phyloP scores from a whole-genome alignment of 2,329 filamentous ascomycete species.

The Conoideocrella luteorostrata region DNA sequence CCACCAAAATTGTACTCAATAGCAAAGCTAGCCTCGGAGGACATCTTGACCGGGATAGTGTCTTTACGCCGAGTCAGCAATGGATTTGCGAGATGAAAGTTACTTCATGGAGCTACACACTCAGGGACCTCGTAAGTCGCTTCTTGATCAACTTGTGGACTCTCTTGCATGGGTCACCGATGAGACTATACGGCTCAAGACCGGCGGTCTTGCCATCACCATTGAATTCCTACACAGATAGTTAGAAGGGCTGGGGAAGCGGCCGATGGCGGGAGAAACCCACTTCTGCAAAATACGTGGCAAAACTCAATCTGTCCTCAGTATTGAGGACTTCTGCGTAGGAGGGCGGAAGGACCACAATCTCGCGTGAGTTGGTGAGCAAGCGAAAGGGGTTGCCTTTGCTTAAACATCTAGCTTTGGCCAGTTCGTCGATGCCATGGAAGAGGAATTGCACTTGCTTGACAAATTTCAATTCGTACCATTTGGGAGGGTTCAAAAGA shows the following conservation, averaged over 20 bases:
- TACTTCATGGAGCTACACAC: background rate
- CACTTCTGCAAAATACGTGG: slow-evolving; percentile 11
- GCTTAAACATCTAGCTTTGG: slow-evolving; percentile 5
- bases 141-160: slow-evolving; percentile 9
- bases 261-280: background rate
- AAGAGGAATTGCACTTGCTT: slow-evolving; percentile 8
- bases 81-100: background rate
- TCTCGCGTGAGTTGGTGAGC: slow-evolving; percentile 11
- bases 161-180: slow-evolving; percentile 10
- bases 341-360: slow-evolving; percentile 9
- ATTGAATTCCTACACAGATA: slow-evolving; percentile 8
- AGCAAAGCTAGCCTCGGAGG: slow-evolving; percentile 9
- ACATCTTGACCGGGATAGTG: slow-evolving; percentile 8
- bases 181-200: slow-evolving; percentile 10
- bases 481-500: slow-evolving; percentile 8
- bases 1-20: slow-evolving; percentile 8
- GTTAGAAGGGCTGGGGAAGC: background rate
- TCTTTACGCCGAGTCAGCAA: slow-evolving; percentile 1
- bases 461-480: slow-evolving; percentile 9
- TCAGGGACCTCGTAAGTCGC: slow-evolving; percentile 10
- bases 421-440: slow-evolving; percentile 8
- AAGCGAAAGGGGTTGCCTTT: slow-evolving; percentile 7
- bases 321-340: slow-evolving; percentile 8
- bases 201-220: slow-evolving; percentile 11
- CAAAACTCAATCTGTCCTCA: slow-evolving; percentile 9